phyloP scores from a whole-genome alignment of 768 basidiomycete species.

The Podaxis mareebaensis region DNA sequence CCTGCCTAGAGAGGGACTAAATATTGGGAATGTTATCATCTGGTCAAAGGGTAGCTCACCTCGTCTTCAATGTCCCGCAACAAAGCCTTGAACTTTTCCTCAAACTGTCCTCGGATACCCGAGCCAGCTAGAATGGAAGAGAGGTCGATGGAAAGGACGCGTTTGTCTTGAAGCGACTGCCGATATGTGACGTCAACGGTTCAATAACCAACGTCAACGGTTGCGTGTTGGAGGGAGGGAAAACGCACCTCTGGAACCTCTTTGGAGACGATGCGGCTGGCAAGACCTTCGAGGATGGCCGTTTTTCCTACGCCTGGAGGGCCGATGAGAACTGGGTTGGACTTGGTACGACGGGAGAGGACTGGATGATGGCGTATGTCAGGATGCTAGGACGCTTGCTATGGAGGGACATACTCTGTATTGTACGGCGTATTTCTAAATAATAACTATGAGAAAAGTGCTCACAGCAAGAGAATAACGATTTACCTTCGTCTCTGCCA shows the following conservation, averaged over 20 bases:
- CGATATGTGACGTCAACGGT: neutral
- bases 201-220: too few species aligned
- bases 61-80: slow-evolving; percentile 90
- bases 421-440: slow-evolving; percentile 82
- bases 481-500: slow-evolving; percentile 79
- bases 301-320: slow-evolving; percentile 94
- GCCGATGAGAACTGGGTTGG: slow-evolving; percentile 86
- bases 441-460: neutral
- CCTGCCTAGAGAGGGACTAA: slow-evolving; percentile 43
- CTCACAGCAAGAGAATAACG: neutral
- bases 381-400: neutral
- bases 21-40: slow-evolving; percentile 9
- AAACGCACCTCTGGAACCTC: slow-evolving; percentile 82
- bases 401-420: slow-evolving; percentile 65
- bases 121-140: slow-evolving; percentile 86
- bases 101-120: slow-evolving; percentile 89
- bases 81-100: slow-evolving; percentile 90
- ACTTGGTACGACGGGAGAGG: slow-evolving; percentile 86
- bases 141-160: slow-evolving; percentile 86
- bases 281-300: slow-evolving; percentile 88
- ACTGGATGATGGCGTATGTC: slow-evolving; percentile 40
- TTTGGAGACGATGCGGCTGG: slow-evolving; percentile 81
- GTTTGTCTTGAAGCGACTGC: slow-evolving; percentile 82
- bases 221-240: too few species aligned
- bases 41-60: slow-evolving; percentile 37